Conservation (phyloP, 352 stramenopile genomes). For the Phytopythium oedochilum region DNA sequence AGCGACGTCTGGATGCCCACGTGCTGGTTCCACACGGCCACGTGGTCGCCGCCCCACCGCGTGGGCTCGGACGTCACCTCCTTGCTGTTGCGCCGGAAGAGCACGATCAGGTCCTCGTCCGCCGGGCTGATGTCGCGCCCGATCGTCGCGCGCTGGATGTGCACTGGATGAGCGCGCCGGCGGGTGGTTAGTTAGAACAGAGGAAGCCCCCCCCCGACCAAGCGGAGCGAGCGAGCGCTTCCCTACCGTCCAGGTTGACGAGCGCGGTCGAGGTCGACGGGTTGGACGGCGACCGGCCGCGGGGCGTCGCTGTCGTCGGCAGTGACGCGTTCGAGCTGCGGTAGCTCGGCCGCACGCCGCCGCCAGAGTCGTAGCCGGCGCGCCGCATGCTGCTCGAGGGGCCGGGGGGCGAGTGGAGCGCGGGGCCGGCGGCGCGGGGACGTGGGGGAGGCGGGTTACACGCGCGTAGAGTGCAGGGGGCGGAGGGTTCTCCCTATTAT, state of each 20-base stretch:
- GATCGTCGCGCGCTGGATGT: slow-evolving; percentile 66
- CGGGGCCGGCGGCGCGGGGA: too few relatives aligned
- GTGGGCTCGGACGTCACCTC: slow-evolving; percentile 69
- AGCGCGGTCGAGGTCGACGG: slow-evolving; percentile 30
- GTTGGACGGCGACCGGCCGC: neutral
- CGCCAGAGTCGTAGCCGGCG: neutral
- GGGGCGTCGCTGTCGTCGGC: neutral
- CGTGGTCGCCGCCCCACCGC: slow-evolving; percentile 60
- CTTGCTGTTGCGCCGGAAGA: slow-evolving; percentile 80
- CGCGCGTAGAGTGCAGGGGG: too few relatives aligned
- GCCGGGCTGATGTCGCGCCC: slow-evolving; percentile 62
- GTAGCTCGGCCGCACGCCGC: slow-evolving; percentile 18
- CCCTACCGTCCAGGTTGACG: slow-evolving; percentile 63
- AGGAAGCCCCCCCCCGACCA: too few relatives aligned
- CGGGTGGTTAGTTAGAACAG: too few relatives aligned
- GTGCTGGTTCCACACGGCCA: slow-evolving; percentile 76
- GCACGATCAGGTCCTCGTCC: slow-evolving; percentile 77
- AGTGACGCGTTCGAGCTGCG: slow-evolving; percentile 11
- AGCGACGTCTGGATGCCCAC: slow-evolving; percentile 75
- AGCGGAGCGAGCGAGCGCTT: too few relatives aligned
- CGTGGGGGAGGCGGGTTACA: too few relatives aligned
- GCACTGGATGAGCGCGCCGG: slow-evolving; percentile 39
- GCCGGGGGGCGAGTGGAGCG: too few relatives aligned
- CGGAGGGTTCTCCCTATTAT: too few relatives aligned
- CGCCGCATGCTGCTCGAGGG: neutral